Evolutionary conservation across 106 monocot species (phyloP).

Genomic region (Alisma plantagoaquatica): DNA sequence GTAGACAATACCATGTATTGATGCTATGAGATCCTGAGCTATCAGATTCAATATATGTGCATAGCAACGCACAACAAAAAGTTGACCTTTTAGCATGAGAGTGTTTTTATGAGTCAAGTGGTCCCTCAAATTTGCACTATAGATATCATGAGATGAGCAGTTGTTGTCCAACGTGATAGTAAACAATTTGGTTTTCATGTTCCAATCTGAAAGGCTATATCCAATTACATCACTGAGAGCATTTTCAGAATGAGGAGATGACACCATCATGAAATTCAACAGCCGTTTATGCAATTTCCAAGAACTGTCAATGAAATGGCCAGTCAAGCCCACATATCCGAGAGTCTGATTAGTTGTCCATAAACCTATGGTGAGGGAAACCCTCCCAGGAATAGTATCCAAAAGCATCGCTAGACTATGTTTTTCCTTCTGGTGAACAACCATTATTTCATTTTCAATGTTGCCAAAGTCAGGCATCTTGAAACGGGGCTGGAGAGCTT

Average conservation of each 20-base stretch:
- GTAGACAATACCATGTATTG: slow-evolving; percentile 84
- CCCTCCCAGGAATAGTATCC: slow-evolving; percentile 44
- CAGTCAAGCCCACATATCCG: slow-evolving; percentile 71
- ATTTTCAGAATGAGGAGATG: slow-evolving; percentile 84
- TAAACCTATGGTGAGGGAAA: slow-evolving; percentile 62
- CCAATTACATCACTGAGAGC: slow-evolving; percentile 78
- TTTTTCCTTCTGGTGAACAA: slow-evolving; percentile 66
- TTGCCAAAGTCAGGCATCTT: slow-evolving; percentile 33
- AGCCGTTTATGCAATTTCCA: slow-evolving; percentile 69
- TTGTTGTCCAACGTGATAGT: slow-evolving; percentile 83
- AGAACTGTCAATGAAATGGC: slow-evolving; percentile 67
- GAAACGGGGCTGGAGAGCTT: slow-evolving; percentile 76
- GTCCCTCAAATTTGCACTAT: slow-evolving; percentile 79
- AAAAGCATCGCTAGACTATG: slow-evolving; percentile 43
- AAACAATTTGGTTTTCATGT: slow-evolving; percentile 64
- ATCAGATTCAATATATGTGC: slow-evolving; percentile 65
- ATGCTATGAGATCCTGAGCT: slow-evolving; percentile 80
- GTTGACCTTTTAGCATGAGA: slow-evolving; percentile 69
- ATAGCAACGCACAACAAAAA: slow-evolving; percentile 80
- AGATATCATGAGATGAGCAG: slow-evolving; percentile 83
- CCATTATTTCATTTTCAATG: slow-evolving; percentile 51
- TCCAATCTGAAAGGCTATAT: slow-evolving; percentile 69
- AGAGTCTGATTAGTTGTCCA: slow-evolving; percentile 90
- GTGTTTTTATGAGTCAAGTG: slow-evolving; percentile 66
- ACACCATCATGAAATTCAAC: slow-evolving; percentile 85